Conservation (phyloP, 768 basidiomycete genomes). For the Termitomyces sp. region DNA sequence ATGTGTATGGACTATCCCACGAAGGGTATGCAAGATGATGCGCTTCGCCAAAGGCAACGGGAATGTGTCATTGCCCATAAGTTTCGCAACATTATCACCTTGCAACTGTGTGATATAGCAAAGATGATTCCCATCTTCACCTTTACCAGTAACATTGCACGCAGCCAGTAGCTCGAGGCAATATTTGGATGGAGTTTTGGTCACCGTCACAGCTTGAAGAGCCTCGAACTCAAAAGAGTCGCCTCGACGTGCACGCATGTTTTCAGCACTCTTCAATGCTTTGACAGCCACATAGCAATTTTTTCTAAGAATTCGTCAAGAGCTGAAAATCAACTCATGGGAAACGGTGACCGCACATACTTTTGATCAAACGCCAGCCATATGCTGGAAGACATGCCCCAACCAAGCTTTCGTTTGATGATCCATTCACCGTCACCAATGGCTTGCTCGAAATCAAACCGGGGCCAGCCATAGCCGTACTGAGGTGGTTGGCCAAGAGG, state of each 20-base stretch:
- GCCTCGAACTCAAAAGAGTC: not conserved
- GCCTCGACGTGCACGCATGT: not conserved
- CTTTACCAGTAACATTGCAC: not conserved
- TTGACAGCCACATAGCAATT: not conserved
- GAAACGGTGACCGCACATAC: not conserved
- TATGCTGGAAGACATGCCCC: not conserved
- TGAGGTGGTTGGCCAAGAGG: not conserved
- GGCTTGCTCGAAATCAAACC: not conserved
- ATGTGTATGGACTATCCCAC: not conserved
- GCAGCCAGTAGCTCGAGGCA: not conserved
- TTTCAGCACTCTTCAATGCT: not conserved
- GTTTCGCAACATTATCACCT: not conserved
- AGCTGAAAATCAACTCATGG: not conserved
- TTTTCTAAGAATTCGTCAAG: not conserved
- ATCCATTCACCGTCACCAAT: not conserved
- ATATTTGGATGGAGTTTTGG: not conserved
- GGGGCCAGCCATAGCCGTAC: not conserved
- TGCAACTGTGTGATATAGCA: not conserved
- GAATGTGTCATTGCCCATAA: not conserved
- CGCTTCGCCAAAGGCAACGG: not conserved
- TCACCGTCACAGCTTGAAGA: not conserved
- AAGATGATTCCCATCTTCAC: not conserved
- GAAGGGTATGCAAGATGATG: not conserved
- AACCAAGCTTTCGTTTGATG: not conserved
- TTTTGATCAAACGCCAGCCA: not conserved